Evolutionary conservation across 306 rosid genomes (phyloP).

Genomic region (Citrullus amarus): DNA sequence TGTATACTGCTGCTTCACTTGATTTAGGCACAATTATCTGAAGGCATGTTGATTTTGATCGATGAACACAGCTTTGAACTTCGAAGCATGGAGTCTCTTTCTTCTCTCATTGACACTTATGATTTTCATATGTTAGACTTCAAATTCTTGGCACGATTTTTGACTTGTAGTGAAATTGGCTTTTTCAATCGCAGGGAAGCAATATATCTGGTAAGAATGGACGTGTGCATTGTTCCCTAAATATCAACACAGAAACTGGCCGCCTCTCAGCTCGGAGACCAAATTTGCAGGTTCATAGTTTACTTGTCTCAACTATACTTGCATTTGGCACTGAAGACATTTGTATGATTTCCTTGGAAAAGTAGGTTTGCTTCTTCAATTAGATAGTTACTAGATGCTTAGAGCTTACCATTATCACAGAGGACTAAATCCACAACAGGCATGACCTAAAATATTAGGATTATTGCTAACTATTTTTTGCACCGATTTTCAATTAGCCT

Average conservation of each 20-base stretch:
- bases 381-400: neutral
- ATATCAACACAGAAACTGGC: conserved; percentile 89
- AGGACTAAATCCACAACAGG: neutral
- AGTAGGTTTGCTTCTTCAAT: neutral
- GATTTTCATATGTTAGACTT: neutral
- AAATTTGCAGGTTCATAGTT: conserved; percentile 67
- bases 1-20: neutral
- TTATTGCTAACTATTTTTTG: neutral
- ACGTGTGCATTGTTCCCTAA: conserved; percentile 84
- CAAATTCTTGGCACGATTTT: neutral
- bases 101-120: neutral
- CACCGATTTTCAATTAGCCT: neutral
- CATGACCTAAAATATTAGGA: neutral
- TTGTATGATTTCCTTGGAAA: neutral
- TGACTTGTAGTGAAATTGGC: conserved; percentile 3
- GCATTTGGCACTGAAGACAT: neutral
- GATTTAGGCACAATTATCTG: neutral
- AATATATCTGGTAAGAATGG: conserved; percentile 72
- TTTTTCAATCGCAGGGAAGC: conserved; percentile 48
- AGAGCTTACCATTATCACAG: neutral
- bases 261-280: conserved; percentile 95
- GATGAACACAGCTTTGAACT: neutral
- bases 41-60: neutral
- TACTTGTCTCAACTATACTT: neutral
- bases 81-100: neutral